Conservation (phyloP, 2,329 filamentous ascomycete genomes). For the Colletotrichum filicis region DNA sequence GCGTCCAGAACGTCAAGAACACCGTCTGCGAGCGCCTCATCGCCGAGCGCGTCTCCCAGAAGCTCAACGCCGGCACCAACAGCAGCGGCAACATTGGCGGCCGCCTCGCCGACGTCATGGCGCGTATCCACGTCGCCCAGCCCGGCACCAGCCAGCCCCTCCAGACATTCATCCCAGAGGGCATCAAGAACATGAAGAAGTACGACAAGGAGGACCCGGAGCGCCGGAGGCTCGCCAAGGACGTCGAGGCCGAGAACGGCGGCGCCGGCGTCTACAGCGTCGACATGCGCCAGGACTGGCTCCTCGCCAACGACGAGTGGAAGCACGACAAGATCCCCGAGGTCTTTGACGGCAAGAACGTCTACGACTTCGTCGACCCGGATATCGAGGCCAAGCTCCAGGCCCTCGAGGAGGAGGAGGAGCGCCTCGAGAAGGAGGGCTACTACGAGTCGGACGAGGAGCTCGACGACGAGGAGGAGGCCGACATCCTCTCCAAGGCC, state of each 20-base stretch:
- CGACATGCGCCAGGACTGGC: conserved; percentile 88
- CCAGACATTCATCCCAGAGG: conserved; percentile 90
- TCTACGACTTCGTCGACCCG: conserved; percentile 96
- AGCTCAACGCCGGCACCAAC: conserved; percentile 90
- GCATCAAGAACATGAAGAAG: conserved; percentile 82
- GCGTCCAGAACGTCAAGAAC: conserved; percentile 95
- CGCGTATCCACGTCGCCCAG: conserved; percentile 96
- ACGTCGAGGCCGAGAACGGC: conserved; percentile 91
- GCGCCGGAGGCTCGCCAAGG: conserved; percentile 81
- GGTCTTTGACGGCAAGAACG: conserved; percentile 94
- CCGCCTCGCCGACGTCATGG: conserved; percentile 88
- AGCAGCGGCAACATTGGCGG: conserved; percentile 80
- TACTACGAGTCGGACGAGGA: conserved; percentile 90
- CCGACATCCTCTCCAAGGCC: conserved; percentile 89
- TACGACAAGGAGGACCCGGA: conserved; percentile 93
- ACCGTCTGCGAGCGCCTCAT: conserved; percentile 92
- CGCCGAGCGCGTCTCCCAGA: conserved; percentile 92
- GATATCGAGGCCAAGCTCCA: conserved; percentile 95
- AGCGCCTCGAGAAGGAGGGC: conserved; percentile 88
- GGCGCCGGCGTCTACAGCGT: conserved; percentile 97
- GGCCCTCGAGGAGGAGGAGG: conserved; percentile 94
- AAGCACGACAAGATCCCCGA: conserved; percentile 97
- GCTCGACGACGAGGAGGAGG: conserved; percentile 88
- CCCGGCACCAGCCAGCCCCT: conserved; percentile 83
- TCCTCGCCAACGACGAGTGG: conserved; percentile 90